Conservation (phyloP, 2,329 filamentous ascomycete species). For the Aspergillus fischeri region DNA sequence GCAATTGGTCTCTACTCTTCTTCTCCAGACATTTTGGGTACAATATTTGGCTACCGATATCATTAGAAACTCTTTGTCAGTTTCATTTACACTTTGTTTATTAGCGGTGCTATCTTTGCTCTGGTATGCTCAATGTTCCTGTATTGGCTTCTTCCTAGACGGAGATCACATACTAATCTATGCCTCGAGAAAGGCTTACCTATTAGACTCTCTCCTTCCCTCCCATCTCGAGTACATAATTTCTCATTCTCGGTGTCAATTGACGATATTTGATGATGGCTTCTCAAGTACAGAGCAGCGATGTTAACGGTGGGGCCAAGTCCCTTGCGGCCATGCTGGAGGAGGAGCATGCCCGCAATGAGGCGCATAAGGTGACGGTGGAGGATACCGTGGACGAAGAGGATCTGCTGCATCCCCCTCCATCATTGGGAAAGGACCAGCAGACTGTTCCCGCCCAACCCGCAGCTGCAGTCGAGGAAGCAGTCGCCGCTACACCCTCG, state of each 20-base stretch:
- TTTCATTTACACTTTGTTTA: neutral
- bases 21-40: neutral
- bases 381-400: constrained; percentile 83
- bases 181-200: neutral
- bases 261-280: constrained; percentile 24
- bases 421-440: constrained; percentile 38
- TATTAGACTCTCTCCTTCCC: constrained; percentile 6
- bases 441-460: constrained; percentile 21
- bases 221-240: constrained; percentile 6
- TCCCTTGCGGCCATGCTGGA: constrained; percentile 52
- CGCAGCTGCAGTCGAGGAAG: constrained; percentile 13
- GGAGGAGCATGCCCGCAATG: constrained; percentile 50
- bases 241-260: neutral
- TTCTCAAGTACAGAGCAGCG: constrained; percentile 26
- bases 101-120: neutral
- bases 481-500: constrained; percentile 32
- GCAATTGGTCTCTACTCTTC: constrained; percentile 12
- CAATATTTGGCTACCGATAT: neutral
- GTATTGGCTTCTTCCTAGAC: neutral
- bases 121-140: neutral
- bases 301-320: constrained; percentile 34
- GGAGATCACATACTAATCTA: neutral
- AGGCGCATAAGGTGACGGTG: constrained; percentile 62
- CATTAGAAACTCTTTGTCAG: neutral
- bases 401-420: constrained; percentile 56